Conservation (phyloP, 768 basidiomycete genomes). For the Boletus fagicola region DNA sequence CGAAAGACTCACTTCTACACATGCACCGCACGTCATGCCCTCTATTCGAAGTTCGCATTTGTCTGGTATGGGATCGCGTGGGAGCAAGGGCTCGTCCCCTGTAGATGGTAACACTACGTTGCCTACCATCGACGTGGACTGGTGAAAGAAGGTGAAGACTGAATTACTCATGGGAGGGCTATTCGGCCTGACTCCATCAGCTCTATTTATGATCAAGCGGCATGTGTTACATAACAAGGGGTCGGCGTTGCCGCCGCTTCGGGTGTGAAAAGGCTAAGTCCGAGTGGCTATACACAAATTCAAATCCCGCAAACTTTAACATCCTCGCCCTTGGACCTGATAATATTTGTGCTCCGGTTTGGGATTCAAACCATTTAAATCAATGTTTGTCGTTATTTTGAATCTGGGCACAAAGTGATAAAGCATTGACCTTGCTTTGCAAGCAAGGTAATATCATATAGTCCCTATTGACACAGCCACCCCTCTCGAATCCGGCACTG, state of each 20-base stretch:
- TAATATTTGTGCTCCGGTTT: too few relatives aligned
- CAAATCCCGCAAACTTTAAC: too few relatives aligned
- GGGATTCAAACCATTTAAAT: too few relatives aligned
- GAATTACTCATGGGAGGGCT: neutral
- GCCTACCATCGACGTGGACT: slow-evolving; percentile 6
- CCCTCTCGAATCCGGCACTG: neutral
- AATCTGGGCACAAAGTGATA: too few relatives aligned
- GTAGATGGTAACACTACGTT: slow-evolving; percentile 8
- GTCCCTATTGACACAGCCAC: neutral
- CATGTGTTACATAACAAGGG: slow-evolving; percentile 13
- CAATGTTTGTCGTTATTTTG: too few relatives aligned
- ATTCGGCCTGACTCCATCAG: too few relatives aligned
- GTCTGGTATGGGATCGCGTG: slow-evolving; percentile 31
- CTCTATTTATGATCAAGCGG: slow-evolving; percentile 9
- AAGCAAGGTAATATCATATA: neutral
- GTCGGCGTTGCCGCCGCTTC: too few relatives aligned
- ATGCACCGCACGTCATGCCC: slow-evolving; percentile 89
- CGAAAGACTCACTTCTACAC: slow-evolving; percentile 67
- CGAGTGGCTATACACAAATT: too few relatives aligned
- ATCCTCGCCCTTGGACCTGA: too few relatives aligned
- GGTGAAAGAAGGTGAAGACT: neutral
- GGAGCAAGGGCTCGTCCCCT: slow-evolving; percentile 23
- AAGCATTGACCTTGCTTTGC: too few relatives aligned
- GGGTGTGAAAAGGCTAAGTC: too few relatives aligned
- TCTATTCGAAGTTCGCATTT: slow-evolving; percentile 80